Base-by-base conservation (phyloP, 2,329 filamentous ascomycete genomes). In the Fusarium hainanense region DNA sequence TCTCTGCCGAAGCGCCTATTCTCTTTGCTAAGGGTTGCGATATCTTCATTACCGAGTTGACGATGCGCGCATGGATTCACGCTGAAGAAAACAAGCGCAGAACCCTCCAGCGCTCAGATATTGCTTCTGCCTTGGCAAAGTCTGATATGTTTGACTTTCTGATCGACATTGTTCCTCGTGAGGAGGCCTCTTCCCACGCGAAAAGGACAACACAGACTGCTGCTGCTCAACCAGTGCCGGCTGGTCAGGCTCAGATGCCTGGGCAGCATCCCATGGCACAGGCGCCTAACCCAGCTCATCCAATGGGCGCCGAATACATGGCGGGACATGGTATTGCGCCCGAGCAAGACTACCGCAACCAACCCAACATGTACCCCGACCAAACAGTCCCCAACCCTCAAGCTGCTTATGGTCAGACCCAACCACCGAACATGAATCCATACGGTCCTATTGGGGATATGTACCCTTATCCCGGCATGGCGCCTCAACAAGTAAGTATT, bases 141-240 rank as follows among this genome's bases (percentile, higher is more conserved):
- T 98, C 94, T 23, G 96, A 99, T 83, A 99, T 99, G 96, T 99
- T 99, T 80, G 96, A 99, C 83, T 99, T 99, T 82, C 86, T 99
- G 63, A 99, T 99, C 79, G 96, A 99, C 78, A 99, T 99, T 67
- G 96, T 99, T 8, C 96, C 96, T 6, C 91, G 96, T 54, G 96
- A 99, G 80, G 96, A 99, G 80, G 94, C 95, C 37, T 88, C 92
- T 12, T 90, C 92, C 23, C 93, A 94, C 78, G 89, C 94, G 42
- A 98, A 97, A 83, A 87, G 94, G 70, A 85, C 90, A 44, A 83
- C 85, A 10, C 85, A 89, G 67, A 79, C 85, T 37, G 72, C 80
- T 34, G 77, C 80, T 20, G 75, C 79, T 16, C 82, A 82, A 56
- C 76, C 83, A 75, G 79, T 85, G 67, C 75, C 86, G 76, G 78